A percentile compares a stretch with the other conserved stretches of the same genome.
These are phyloP conservation scores for Candida boleticola DNA, from an alignment of 805 yeast species.

Conservation along the genomic window DNA sequence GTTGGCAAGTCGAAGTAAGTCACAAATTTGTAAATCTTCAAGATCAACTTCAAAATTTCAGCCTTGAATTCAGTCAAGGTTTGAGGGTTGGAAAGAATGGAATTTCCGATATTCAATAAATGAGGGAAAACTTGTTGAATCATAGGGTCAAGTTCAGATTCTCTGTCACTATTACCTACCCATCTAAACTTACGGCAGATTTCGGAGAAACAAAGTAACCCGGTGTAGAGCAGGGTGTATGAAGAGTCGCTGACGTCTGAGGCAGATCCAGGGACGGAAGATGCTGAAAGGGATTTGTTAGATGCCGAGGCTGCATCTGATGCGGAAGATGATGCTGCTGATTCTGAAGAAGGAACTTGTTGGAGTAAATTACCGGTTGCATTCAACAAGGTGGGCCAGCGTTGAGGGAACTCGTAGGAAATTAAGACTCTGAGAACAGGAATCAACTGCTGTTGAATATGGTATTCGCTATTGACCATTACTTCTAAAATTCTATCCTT, in stretches of 20 bases:
- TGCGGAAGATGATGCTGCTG: constrained; percentile 37
- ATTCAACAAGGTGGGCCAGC: constrained; percentile 36
- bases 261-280: constrained; percentile 40
- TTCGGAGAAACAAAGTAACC: constrained; percentile 68
- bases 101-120: constrained; percentile 63
- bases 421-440: constrained; percentile 35
- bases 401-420: constrained; percentile 29
- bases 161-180: constrained; percentile 51
- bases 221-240: constrained; percentile 47
- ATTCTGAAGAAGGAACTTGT: constrained; percentile 17
- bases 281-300: neutral
- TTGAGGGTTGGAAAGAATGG: constrained; percentile 30
- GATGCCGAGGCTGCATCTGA: constrained; percentile 22
- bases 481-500: constrained; percentile 67
- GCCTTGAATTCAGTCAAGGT: constrained; percentile 43
- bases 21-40: constrained; percentile 77
- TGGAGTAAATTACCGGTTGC: constrained; percentile 32
- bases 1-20: constrained; percentile 72
- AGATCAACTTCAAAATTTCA: constrained; percentile 69
- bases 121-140: constrained; percentile 61
- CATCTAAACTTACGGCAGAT: constrained; percentile 71
- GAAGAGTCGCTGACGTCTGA: constrained; percentile 36
- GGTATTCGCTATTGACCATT: constrained; percentile 39
- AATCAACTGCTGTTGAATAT: constrained; percentile 37
- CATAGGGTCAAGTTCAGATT: constrained; percentile 38